phyloP scores from a whole-genome alignment of 2,329 filamentous ascomycete genomes.

The Trichoderma hamatum region DNA sequence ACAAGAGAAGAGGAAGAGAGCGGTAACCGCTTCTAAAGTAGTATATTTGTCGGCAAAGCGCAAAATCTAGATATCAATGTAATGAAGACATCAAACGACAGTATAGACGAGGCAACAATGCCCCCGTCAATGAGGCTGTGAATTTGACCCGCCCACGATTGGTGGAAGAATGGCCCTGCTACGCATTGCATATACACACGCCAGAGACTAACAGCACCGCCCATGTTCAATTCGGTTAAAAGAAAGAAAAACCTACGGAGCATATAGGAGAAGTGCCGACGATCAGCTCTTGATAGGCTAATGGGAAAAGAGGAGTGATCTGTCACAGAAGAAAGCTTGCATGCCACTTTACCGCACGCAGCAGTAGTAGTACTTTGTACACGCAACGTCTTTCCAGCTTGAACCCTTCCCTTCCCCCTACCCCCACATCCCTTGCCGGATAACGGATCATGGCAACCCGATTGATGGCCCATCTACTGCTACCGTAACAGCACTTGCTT shows the following conservation, averaged over 20 bases:
- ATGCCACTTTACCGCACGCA: not conserved
- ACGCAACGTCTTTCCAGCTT: not conserved
- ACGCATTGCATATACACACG: not conserved
- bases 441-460: not conserved
- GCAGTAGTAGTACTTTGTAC: not conserved
- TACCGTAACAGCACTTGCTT: not conserved
- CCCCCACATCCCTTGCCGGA: not conserved
- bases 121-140: not conserved
- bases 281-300: not conserved
- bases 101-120: no score
- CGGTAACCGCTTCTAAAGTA: not conserved
- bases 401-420: not conserved
- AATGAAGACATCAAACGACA: not conserved
- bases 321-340: not conserved
- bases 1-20: not conserved
- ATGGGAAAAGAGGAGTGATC: not conserved
- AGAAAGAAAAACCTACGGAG: not conserved
- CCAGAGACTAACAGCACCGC: not conserved
- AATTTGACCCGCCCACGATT: not conserved
- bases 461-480: not conserved
- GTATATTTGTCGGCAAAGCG: conserved; percentile 1
- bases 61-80: not conserved
- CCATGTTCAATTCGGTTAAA: not conserved
- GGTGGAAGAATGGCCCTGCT: conserved; percentile 11
- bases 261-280: not conserved